Evolutionary conservation across 1,139 yeast genomes (phyloP), one percentile per base, ranked within the genome.

Genomic region (Taphrina populina): DNA sequence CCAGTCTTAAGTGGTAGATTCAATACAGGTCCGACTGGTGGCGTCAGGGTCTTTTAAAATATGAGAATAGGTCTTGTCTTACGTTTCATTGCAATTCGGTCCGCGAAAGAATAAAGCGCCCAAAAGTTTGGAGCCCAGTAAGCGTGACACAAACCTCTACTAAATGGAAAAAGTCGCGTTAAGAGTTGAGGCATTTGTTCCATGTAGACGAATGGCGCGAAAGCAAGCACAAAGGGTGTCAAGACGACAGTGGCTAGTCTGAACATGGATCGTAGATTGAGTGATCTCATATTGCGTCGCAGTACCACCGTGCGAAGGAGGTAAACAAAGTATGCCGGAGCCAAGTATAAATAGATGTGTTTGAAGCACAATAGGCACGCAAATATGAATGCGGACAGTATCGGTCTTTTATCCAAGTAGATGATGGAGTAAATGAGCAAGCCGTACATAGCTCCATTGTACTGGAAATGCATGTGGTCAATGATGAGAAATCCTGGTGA

Each of bases 51-150:
- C n/a, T 11, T 17, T n/a, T 53, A n/a, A 20, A 32, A 10, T 15
- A 51, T 27, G 13, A 2, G 11, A 27, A 23, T 43, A n/a, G 34
- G 2, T 32, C 33, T 7, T 79, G 63, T 40, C 71, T 64, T 71
- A 77, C 19, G 77, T 64, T 60, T 75, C 26, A 88, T 80, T 56
- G 90, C 73, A 0, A 83, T 66, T 59, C 95, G 76, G 69, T 92
- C 99, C n/a, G 76, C 61, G 63, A 87, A 84, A 0, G 96, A 86
- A 69, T 92, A 92, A 10, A 92, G 64, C 0, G 98, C 96, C 99
- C 99, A 92, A 54, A 88, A 74, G 64, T 92, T 92, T 3, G 98
- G 98, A 0, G 98, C 98, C 98, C 98, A 92, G 71, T 94, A 94
- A 0, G 97, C 96, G 69, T 94, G 98, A 3, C 96, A 92, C 36